Base-by-base conservation (phyloP, 257 asterid genomes). In the Penstemon newberryi region DNA sequence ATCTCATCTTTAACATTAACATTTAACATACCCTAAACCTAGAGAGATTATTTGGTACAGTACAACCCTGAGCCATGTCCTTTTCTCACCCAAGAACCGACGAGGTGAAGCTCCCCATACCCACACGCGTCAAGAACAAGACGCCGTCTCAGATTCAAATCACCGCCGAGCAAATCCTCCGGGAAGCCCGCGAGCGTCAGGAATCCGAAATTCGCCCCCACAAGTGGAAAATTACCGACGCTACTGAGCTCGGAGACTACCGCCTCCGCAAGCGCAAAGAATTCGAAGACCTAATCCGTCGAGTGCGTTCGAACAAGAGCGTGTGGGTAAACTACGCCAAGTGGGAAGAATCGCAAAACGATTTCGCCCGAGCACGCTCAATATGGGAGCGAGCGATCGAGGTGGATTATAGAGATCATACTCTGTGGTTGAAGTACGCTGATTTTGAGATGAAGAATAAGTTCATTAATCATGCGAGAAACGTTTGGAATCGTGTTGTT, bases 331-430 rank as follows among this genome's bases (percentile, higher is more conserved):
- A 92, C 63, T 92, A 92, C 69, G 96, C 96, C 13, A 84, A 85
- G 47, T 92, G 98, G 96, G 98, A 92, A 65, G 96, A 84, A 73
- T 83, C 96, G 0, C 96, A 87, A 73, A 79, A 84, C 71, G 96
- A 92, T 60, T 92, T 75, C 64, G 75, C 80, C 11, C 94, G 98
- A 0, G 84, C 98, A 5, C 80, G 98, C 44, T 87, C 96, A 0
- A 89, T 92, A 4, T 92, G 98, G 98, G 98, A 92, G 59, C 96
- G 96, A 1, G 96, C 96, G 18, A 81, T 92, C 12, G 91, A 84
- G 73, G 95, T 86, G 51, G 94, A 89, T 70, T 86, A 87, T 45
- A 60, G 92, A 11, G 98, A 89, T 69, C 96, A 87, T 60, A 86
- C 95, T 0, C 43, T 87, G 82, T 92, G 98, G 98, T 39, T 89